phyloP scores from a whole-genome alignment of 768 basidiomycete species.

The Amanita molliuscula region DNA sequence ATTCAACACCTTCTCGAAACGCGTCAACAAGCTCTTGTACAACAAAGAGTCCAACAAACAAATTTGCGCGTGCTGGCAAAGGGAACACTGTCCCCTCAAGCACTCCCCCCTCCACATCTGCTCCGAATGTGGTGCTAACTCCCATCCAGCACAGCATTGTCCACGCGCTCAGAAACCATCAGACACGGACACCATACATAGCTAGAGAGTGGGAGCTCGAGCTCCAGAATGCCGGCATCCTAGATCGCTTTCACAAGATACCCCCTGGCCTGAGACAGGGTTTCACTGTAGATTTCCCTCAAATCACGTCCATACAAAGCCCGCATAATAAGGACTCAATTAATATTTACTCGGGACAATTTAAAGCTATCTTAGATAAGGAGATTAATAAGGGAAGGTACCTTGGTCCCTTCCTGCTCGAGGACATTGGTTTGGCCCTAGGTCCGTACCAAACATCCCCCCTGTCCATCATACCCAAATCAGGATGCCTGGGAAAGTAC shows the following conservation, averaged over 20 bases:
- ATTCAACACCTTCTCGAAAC: background rate
- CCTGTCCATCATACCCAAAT: slow-evolving; percentile 17
- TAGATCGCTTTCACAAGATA: background rate
- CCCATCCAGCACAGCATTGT: background rate
- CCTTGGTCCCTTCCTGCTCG: background rate
- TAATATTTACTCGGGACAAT: background rate
- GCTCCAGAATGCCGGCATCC: background rate
- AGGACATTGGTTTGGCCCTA: slow-evolving; percentile 5
- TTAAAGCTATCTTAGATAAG: background rate
- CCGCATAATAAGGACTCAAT: background rate
- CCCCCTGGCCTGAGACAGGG: background rate
- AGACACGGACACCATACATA: background rate
- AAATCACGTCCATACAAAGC: background rate
- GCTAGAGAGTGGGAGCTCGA: background rate
- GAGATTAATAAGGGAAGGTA: background rate
- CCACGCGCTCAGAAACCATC: background rate
- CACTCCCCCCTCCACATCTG: background rate
- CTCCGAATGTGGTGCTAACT: background rate
- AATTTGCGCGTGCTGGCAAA: background rate
- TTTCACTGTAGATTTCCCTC: background rate
- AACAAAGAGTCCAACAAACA: background rate
- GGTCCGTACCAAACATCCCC: slow-evolving; percentile 22
- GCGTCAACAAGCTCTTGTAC: background rate
- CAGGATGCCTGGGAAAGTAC: slow-evolving; percentile 12
- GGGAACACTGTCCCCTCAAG: background rate